Percentiles rank a stretch among this genome's conserved stretches.
phyloP scores from a whole-genome alignment of 345 rosid species.

The Murraya paniculata region DNA sequence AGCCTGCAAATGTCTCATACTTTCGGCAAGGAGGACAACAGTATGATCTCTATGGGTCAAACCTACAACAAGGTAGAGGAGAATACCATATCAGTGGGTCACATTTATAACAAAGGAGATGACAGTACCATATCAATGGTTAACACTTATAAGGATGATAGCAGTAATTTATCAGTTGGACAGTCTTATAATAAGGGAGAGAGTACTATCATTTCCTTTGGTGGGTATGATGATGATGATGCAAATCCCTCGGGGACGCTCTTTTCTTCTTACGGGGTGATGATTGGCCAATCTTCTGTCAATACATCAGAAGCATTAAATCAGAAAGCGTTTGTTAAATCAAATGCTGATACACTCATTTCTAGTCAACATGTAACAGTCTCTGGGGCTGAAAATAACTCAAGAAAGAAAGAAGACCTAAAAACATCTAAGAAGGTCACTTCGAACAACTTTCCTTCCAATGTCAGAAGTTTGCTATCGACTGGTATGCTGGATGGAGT shows the following conservation, averaged over 20 bases:
- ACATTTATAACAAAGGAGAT: constrained; percentile 36
- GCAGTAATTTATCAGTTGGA: constrained; percentile 24
- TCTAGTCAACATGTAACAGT: constrained; percentile 12
- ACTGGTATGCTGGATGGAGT: constrained; percentile 66
- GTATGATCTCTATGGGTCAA: constrained; percentile 47
- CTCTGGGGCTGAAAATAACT: constrained; percentile 22
- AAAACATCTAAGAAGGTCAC: constrained; percentile 34
- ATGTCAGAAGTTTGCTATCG: constrained; percentile 57
- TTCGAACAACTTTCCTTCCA: constrained; percentile 50
- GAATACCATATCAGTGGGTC: constrained; percentile 42
- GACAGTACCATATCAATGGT: constrained; percentile 25
- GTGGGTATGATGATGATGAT: constrained; percentile 54
- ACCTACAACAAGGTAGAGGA: constrained; percentile 39
- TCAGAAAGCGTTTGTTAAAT: constrained; percentile 28
- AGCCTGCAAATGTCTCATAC: constrained; percentile 34
- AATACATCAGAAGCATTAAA: constrained; percentile 20
- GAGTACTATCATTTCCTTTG: constrained; percentile 66
- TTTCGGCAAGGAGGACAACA: constrained; percentile 38
- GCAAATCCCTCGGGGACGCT: constrained; percentile 39
- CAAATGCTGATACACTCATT: constrained; percentile 23
- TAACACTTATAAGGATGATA: constrained; percentile 32
- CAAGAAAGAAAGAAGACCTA: constrained; percentile 36
- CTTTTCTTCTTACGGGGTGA: constrained; percentile 40
- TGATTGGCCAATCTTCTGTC: constrained; percentile 41
- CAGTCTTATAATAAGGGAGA: constrained; percentile 49